phyloP scores from a whole-genome alignment of 495 filamentous ascomycete genomes.

The Penicillium cosmopolitanum region DNA sequence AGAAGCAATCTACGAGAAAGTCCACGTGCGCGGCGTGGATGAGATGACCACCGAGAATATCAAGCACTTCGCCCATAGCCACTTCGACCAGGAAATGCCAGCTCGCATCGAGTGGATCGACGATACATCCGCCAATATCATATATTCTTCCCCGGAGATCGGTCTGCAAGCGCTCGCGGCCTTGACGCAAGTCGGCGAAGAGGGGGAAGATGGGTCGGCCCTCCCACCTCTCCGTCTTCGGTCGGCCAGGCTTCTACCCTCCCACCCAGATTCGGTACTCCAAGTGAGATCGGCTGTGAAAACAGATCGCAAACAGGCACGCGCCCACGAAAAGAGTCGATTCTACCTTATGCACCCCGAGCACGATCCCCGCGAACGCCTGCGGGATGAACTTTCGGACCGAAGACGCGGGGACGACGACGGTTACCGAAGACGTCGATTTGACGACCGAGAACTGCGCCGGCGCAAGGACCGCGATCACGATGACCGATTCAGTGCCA shows the following conservation, averaged over 20 bases:
- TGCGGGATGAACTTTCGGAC: constrained; percentile 52
- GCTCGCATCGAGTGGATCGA: constrained; percentile 89
- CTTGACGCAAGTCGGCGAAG: constrained; percentile 51
- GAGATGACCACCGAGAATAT: constrained; percentile 78
- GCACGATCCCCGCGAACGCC: constrained; percentile 78
- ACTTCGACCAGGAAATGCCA: constrained; percentile 59
- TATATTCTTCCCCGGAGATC: constrained; percentile 71
- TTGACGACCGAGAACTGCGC: constrained; percentile 59
- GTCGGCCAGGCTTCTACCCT: constrained; percentile 63
- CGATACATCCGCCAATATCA: constrained; percentile 84
- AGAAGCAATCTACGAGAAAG: constrained; percentile 58
- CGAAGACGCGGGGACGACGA: constrained; percentile 60
- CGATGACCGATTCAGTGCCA: constrained; percentile 64
- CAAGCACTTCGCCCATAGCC: constrained; percentile 66
- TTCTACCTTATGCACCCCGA: constrained; percentile 92
- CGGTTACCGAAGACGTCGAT: constrained; percentile 59
- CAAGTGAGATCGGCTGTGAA: constrained; percentile 72
- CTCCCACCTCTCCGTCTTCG: constrained; percentile 55
- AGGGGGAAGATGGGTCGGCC: constrained; percentile 41
- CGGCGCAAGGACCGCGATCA: constrained; percentile 55
- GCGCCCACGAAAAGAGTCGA: constrained; percentile 77
- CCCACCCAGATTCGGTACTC: constrained; percentile 70
- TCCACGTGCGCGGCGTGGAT: constrained; percentile 83
- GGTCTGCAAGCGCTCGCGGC: constrained; percentile 73
- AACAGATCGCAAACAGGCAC: constrained; percentile 76